Percentiles rank a stretch among this genome's conserved stretches.
phyloP scores from a whole-genome alignment of 2,329 filamentous ascomycete species.

The Fusarium pseudograminearum region DNA sequence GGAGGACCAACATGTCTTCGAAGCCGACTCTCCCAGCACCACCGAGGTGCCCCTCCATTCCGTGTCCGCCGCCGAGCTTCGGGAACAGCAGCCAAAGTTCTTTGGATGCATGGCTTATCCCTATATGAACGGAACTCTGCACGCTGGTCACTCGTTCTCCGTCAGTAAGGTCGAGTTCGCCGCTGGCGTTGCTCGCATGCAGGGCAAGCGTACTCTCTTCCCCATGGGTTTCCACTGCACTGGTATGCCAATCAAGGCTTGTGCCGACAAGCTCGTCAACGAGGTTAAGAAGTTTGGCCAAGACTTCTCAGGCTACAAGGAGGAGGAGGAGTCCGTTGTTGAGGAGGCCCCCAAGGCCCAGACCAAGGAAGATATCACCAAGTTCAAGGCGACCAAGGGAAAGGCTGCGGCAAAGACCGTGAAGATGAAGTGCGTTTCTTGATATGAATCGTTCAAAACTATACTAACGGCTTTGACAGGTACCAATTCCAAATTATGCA shows the following conservation, averaged over 20 bases:
- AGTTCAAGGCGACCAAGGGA: conserved; percentile 92
- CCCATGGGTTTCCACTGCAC: conserved; percentile 94
- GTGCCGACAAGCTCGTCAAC: conserved; percentile 91
- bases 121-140: conserved; percentile 89
- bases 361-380: conserved; percentile 84
- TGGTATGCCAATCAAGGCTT: conserved; percentile 98
- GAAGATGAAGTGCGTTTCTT: conserved; percentile 74
- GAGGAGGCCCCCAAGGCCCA: conserved; percentile 68
- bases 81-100: conserved; percentile 88
- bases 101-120: conserved; percentile 71
- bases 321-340: conserved; percentile 67
- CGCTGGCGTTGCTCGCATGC: conserved; percentile 87
- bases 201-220: conserved; percentile 87
- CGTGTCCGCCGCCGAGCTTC: conserved; percentile 79
- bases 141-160: conserved; percentile 93
- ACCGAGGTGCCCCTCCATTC: conserved; percentile 81
- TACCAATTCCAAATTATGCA: conserved; percentile 98
- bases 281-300: conserved; percentile 91
- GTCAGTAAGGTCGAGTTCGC: conserved; percentile 94
- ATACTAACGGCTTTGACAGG: not conserved
- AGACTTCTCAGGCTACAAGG: conserved; percentile 82
- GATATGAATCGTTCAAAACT: not conserved
- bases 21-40: conserved; percentile 84
- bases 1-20: conserved; percentile 72
- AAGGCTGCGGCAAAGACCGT: conserved; percentile 91